Evolutionary conservation across 306 rosid genomes (phyloP).

Genomic region (Pachyrhizus erosus): DNA sequence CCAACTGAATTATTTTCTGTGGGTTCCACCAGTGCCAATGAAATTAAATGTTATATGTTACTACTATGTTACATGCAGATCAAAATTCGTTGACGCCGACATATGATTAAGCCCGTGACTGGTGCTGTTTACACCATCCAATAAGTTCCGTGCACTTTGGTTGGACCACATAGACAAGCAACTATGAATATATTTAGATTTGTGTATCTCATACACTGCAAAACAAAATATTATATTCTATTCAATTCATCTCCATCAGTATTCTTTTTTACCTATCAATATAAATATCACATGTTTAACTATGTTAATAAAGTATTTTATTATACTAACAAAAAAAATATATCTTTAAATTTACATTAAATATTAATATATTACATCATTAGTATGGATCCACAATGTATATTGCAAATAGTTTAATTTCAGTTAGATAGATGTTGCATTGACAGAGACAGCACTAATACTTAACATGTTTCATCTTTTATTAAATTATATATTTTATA

Average conservation of each 20-base stretch:
- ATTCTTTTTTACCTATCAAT: not conserved
- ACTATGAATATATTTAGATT: too few species aligned
- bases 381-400: too few species aligned
- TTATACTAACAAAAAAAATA: not conserved
- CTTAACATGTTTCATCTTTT: not conserved
- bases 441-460: not conserved
- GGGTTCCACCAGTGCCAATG: not conserved
- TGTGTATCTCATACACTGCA: too few species aligned
- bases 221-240: not conserved
- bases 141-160: too few species aligned
- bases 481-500: not conserved
- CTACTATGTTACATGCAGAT: not conserved
- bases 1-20: slow-evolving; percentile 24
- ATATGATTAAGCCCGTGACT: not conserved
- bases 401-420: too few species aligned
- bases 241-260: too few species aligned
- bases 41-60: not conserved
- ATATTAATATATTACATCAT: too few species aligned
- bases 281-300: not conserved
- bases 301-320: too few species aligned
- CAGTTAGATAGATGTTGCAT: not conserved
- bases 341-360: too few species aligned
- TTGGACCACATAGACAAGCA: too few species aligned
- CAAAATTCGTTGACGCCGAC: slow-evolving; percentile 28
- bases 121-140: not conserved